These are phyloP conservation scores for Colletotrichum sp. DNA, from an alignment of 2,329 filamentous ascomycete genomes.

Conservation along the genomic window DNA sequence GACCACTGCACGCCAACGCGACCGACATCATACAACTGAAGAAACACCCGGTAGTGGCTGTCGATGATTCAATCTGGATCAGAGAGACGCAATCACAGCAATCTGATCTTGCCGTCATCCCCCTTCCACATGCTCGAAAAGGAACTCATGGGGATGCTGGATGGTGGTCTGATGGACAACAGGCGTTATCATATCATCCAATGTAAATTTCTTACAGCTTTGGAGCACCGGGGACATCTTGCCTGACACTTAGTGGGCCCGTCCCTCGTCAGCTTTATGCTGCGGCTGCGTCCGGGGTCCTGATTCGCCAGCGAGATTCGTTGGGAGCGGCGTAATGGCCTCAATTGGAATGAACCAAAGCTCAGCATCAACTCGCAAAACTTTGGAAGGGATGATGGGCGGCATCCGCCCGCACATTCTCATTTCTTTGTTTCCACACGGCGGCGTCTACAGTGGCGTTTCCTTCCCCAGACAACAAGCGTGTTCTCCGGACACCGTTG, in stretches of 20 bases:
- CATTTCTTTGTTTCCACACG: constrained; percentile 8
- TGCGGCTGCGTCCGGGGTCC: neutral
- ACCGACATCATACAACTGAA: neutral
- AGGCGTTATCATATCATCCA: constrained; percentile 18
- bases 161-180: constrained; percentile 10
- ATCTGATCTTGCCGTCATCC: neutral
- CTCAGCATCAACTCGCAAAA: neutral
- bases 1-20: neutral
- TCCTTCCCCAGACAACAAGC: constrained; percentile 5
- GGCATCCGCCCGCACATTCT: neutral
- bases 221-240: constrained; percentile 13
- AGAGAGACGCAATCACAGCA: neutral
- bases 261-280: constrained; percentile 11
- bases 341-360: constrained; percentile 3
- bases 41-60: neutral
- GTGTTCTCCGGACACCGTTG: neutral
- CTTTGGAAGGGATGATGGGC: neutral
- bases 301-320: constrained; percentile 7
- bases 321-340: constrained; percentile 10
- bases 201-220: constrained; percentile 17
- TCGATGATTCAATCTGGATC: neutral
- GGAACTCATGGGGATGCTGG: neutral
- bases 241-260: constrained; percentile 11
- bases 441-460: constrained; percentile 2
- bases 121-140: neutral